Base-by-base conservation (phyloP, 1,139 yeast genomes). In the Magnusiomyces ingens region DNA sequence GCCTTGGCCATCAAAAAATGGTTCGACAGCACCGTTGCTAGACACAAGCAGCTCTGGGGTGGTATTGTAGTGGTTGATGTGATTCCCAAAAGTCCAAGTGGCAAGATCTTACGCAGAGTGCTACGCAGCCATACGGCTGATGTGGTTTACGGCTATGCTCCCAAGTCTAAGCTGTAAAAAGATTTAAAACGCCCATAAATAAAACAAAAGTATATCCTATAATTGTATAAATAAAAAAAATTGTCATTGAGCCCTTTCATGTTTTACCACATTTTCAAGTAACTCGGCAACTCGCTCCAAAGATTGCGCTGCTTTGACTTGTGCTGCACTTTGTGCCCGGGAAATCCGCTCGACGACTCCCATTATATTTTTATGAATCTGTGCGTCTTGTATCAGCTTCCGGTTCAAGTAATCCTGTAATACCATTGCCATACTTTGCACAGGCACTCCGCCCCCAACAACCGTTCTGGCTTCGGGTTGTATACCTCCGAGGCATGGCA, bases 11-110 rank as follows among this genome's bases (percentile, higher is more conserved):
- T 71, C 35, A 58, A 64, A 44, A 40, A 48, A 19, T 70, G 71
- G 71, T 66, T 72, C 57, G 71, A 70, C 52, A 52, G 51, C 40
- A 58, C 57, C 29, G 75, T 72, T 2, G 71, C 75, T 3, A 57
- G 62, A 48, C 75, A 71, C 60, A 72, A 72, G 61, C 60, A 66
- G 38, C 63, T 72, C 10, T 68, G 72, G 69, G 75, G 75, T 4
- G 75, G 75, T 1, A 57, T 67, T 19, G 73, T 71, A 4, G 62
- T 67, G 3, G 37, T 71, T 3, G 66, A 66, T 26, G 65, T 52
- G 19, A 62, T 72, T 41, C 75, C 75, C 29, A 72, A 72, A 60
- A 64, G 67, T 43, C 67, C 74, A 2, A 61, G 70, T 2, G 75
- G 75, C 13, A 72, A 72, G 64, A 72, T 72, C 37, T 62, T 70